Evolutionary conservation across 1,284 basidiomycete species (phyloP).

Genomic region (Irpex sp.): DNA sequence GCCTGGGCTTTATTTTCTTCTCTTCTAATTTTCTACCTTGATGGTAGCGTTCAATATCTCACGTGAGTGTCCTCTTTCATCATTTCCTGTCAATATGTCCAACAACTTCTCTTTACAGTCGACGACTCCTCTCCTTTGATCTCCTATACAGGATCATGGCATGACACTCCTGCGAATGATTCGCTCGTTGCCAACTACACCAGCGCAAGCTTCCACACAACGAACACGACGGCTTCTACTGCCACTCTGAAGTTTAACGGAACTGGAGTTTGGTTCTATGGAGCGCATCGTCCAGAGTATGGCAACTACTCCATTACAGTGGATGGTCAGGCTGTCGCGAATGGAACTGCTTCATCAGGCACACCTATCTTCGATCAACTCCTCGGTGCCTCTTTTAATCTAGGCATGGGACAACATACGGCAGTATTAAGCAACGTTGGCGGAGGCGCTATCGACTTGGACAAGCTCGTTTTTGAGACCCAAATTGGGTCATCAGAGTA

Average conservation of each 20-base stretch:
- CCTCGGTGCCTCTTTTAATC: conserved; percentile 38
- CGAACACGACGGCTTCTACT: conserved; percentile 21
- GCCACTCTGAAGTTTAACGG: conserved; percentile 33
- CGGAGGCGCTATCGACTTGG: conserved; percentile 44
- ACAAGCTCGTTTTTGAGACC: conserved; percentile 41
- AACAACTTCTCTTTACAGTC: conserved; percentile 18
- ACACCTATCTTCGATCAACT: conserved; percentile 32
- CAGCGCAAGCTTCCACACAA: conserved; percentile 21
- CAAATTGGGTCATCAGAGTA: conserved; percentile 36
- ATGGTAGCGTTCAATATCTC: conserved; percentile 33
- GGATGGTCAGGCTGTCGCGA: conserved; percentile 38
- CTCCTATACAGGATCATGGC: conserved; percentile 28
- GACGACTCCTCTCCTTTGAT: conserved; percentile 31
- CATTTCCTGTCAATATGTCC: neutral
- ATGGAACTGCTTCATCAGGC: conserved; percentile 31
- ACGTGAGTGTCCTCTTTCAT: conserved; percentile 19
- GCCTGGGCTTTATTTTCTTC: neutral
- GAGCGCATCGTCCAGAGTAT: conserved; percentile 43
- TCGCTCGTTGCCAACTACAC: conserved; percentile 18
- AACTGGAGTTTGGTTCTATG: conserved; percentile 51
- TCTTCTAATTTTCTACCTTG: conserved; percentile 19
- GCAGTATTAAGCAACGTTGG: conserved; percentile 42
- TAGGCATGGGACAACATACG: conserved; percentile 43
- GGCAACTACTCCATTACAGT: conserved; percentile 44
- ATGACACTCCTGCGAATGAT: conserved; percentile 21